Percentiles rank a stretch among this genome's conserved stretches.
Conservation (phyloP, 1,284 basidiomycete species). For the Sparassis latifolia region DNA sequence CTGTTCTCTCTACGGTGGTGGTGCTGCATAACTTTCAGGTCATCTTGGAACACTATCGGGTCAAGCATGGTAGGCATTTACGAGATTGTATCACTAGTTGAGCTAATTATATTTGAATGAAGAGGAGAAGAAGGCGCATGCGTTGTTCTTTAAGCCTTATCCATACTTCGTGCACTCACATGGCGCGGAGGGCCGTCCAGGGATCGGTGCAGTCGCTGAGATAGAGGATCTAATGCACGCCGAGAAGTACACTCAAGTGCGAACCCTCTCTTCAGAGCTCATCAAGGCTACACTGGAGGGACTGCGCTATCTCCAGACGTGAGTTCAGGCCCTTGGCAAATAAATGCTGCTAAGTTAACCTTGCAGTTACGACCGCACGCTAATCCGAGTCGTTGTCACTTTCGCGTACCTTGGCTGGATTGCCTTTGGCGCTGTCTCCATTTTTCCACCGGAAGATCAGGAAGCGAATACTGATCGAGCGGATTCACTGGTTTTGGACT, state of each 20-base stretch:
- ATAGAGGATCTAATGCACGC: conserved; percentile 41
- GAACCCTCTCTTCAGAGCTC: conserved; percentile 44
- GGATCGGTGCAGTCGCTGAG: conserved; percentile 25
- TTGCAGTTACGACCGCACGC: conserved; percentile 63
- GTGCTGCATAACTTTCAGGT: conserved; percentile 31
- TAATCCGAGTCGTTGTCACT: conserved; percentile 67
- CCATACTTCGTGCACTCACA: conserved; percentile 45
- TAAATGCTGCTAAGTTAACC: not conserved
- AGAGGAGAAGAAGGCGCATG: conserved; percentile 58
- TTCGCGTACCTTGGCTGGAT: conserved; percentile 79
- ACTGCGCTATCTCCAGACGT: conserved; percentile 80
- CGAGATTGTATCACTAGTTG: not conserved
- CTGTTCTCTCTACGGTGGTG: not conserved
- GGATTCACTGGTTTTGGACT: conserved; percentile 9
- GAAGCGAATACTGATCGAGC: not conserved
- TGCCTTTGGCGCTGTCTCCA: conserved; percentile 51
- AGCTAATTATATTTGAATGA: not conserved
- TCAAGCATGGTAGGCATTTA: conserved; percentile 60
- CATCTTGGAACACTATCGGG: conserved; percentile 73
- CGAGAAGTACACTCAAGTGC: conserved; percentile 43
- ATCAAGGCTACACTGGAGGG: conserved; percentile 59
- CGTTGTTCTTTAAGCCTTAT: conserved; percentile 61
- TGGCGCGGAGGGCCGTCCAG: conserved; percentile 16
- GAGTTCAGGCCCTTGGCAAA: conserved; percentile 6
- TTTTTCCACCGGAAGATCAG: conserved; percentile 30